Evolutionary conservation across 2,329 filamentous ascomycete species (phyloP).

Genomic region (Exophiala alcalophila): DNA sequence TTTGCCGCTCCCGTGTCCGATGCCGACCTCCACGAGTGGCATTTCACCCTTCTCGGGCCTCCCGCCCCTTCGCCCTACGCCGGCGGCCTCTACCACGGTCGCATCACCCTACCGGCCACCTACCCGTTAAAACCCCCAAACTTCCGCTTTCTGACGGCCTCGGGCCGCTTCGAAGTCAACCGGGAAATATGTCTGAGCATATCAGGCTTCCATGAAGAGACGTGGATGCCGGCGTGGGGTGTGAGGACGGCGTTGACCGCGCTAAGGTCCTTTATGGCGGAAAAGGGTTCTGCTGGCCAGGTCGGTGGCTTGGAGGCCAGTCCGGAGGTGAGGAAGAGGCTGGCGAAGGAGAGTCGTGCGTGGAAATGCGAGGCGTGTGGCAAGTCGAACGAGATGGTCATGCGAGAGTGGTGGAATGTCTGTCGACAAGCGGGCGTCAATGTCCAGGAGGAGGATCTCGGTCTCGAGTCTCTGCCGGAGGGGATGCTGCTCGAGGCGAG

Average conservation of each 20-base stretch:
- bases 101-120: conserved; percentile 81
- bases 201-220: conserved; percentile 93
- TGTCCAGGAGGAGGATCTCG: conserved; percentile 40
- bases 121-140: conserved; percentile 90
- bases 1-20: conserved; percentile 76
- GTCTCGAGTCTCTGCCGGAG: conserved; percentile 49
- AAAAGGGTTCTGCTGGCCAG: conserved; percentile 73
- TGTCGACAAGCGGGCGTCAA: conserved; percentile 45
- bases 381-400: conserved; percentile 69
- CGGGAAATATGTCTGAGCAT: conserved; percentile 95
- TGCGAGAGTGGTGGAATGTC: conserved; percentile 65
- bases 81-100: conserved; percentile 86
- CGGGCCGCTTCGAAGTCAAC: conserved; percentile 91
- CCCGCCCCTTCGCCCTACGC: conserved; percentile 74
- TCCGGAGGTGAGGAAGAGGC: conserved; percentile 62
- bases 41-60: conserved; percentile 92
- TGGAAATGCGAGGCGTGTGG: conserved; percentile 71
- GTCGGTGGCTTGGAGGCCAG: conserved; percentile 81
- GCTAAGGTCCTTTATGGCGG: conserved; percentile 89
- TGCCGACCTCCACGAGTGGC: conserved; percentile 93
- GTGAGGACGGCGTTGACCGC: conserved; percentile 80
- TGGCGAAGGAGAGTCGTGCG: conserved; percentile 63
- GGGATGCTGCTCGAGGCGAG: conserved; percentile 66
- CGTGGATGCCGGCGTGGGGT: conserved; percentile 98
- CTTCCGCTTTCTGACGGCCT: conserved; percentile 94